phyloP scores from a whole-genome alignment of 2,329 filamentous ascomycete genomes.

The Tolypocladium pustulatum region DNA sequence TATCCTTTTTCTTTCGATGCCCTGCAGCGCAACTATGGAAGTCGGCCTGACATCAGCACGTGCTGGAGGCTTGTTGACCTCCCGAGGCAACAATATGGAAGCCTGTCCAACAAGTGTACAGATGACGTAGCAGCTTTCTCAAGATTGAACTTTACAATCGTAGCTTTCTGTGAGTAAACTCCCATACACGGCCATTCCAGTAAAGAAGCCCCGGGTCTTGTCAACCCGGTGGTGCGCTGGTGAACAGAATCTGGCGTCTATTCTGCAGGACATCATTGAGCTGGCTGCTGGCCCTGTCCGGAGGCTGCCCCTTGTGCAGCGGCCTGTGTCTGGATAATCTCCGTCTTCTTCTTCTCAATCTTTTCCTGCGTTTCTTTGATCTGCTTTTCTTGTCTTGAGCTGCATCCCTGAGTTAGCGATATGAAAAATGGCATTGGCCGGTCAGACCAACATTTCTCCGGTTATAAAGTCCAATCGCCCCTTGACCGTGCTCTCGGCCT shows the following conservation, averaged over 20 bases:
- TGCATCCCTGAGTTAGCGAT: constrained; percentile 11
- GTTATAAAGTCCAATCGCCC: constrained; percentile 85
- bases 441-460: constrained; percentile 69
- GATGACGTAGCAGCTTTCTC: background rate
- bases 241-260: background rate
- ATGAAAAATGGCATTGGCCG: background rate
- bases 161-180: background rate
- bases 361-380: constrained; percentile 47
- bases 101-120: background rate
- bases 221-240: background rate
- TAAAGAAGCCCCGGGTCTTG: too few relatives aligned
- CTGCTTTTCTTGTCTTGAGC: constrained; percentile 33
- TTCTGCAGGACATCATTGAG: constrained; percentile 3
- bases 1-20: too few relatives aligned
- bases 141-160: too few relatives aligned
- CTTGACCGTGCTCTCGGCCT: constrained; percentile 85
- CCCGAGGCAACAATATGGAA: background rate
- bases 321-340: constrained; percentile 47
- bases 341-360: constrained; percentile 47
- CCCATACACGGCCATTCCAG: too few relatives aligned
- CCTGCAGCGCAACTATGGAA: too few relatives aligned
- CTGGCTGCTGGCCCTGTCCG: constrained; percentile 18
- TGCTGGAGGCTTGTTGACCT: background rate
- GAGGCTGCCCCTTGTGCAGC: constrained; percentile 32
- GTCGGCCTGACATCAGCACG: too few relatives aligned